Conservation (phyloP, 2,329 filamentous ascomycete species). For the Daldinia eschscholtzii region DNA sequence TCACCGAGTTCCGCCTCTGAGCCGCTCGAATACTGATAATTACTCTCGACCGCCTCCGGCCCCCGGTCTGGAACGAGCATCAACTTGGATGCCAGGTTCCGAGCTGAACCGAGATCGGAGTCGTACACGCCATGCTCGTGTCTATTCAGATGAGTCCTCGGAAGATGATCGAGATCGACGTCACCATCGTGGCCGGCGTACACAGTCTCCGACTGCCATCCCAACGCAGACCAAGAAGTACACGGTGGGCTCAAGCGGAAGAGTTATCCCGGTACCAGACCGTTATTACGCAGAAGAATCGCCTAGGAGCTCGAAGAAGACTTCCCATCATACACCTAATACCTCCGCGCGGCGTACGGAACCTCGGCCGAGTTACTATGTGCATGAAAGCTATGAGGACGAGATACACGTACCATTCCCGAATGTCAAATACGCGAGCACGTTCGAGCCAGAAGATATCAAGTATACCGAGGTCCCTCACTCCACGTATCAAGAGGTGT, state of each 20-base stretch:
- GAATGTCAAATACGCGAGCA: constrained; percentile 38
- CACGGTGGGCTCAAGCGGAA: constrained; percentile 22
- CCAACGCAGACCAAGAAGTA: constrained; percentile 33
- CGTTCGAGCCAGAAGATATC: constrained; percentile 34
- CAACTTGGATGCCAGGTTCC: constrained; percentile 44
- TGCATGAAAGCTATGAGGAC: constrained; percentile 39
- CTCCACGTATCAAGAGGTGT: constrained; percentile 35
- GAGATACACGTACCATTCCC: constrained; percentile 33
- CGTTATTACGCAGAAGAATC: constrained; percentile 26
- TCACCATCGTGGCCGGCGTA: constrained; percentile 45
- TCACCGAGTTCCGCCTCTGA: constrained; percentile 32
- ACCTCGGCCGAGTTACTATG: constrained; percentile 36
- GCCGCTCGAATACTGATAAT: constrained; percentile 47
- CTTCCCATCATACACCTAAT: constrained; percentile 40
- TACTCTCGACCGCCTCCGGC: constrained; percentile 44
- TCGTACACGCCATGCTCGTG: constrained; percentile 36
- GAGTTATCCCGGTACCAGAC: constrained; percentile 34
- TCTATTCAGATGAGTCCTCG: constrained; percentile 45
- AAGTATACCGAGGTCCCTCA: constrained; percentile 40
- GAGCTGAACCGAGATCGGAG: constrained; percentile 45
- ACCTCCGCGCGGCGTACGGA: constrained; percentile 41
- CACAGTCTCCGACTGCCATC: constrained; percentile 46
- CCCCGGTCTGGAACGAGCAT: constrained; percentile 40
- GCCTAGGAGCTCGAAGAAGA: constrained; percentile 38
- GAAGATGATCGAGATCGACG: constrained; percentile 47